Conservation (phyloP, 768 basidiomycete species). For the Trametes villosa region DNA sequence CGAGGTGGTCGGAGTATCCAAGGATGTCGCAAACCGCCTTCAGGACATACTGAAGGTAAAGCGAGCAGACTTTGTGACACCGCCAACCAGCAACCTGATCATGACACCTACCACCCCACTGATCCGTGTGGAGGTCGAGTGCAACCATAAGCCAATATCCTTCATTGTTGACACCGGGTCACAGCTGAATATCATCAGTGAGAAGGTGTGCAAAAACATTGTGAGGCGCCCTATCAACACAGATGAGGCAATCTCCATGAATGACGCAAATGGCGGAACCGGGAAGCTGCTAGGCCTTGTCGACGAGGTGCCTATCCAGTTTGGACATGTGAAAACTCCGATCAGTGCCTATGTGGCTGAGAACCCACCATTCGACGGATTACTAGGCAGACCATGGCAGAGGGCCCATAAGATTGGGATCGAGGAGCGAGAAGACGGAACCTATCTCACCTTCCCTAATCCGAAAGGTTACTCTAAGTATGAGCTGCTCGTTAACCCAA, state of each 20-base stretch:
- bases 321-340: too few species aligned
- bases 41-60: constrained; percentile 1
- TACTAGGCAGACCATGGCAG: constrained; percentile 33
- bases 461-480: constrained; percentile 1
- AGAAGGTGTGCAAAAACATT: neutral
- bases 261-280: constrained; percentile 18
- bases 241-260: constrained; percentile 1
- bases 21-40: too few species aligned
- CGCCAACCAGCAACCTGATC: constrained; percentile 16
- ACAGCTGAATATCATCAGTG: constrained; percentile 13
- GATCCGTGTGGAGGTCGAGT: too few species aligned
- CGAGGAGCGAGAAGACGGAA: constrained; percentile 34
- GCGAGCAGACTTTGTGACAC: constrained; percentile 2
- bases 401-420: constrained; percentile 31
- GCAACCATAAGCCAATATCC: neutral
- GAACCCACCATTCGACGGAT: too few species aligned
- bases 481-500: constrained; percentile 21
- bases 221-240: constrained; percentile 4
- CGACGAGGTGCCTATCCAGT: too few species aligned
- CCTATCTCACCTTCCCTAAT: constrained; percentile 33
- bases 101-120: neutral
- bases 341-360: too few species aligned
- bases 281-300: constrained; percentile 8
- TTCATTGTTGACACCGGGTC: constrained; percentile 22
- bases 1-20: too few species aligned